These are phyloP conservation scores for Ophiostoma fasciatum DNA, from an alignment of 2,329 filamentous ascomycete genomes.

Conservation along the genomic window DNA sequence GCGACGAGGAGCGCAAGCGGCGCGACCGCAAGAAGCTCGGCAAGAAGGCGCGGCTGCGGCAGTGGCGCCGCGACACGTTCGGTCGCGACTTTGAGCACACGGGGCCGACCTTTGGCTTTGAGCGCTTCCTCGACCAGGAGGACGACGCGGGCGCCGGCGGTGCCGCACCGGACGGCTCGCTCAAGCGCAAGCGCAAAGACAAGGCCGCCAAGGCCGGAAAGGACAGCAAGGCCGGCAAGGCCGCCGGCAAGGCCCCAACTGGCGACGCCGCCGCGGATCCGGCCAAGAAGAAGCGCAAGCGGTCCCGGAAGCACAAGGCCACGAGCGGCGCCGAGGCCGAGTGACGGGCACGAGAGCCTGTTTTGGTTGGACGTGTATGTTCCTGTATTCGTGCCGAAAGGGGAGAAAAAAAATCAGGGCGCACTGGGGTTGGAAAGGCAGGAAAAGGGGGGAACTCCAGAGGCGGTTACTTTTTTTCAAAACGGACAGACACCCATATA, in stretches of 20 bases:
- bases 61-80: slow-evolving; percentile 63
- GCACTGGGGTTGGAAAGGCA: too few relatives aligned
- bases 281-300: slow-evolving; percentile 36
- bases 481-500: too few relatives aligned
- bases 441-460: too few relatives aligned
- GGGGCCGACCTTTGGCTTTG: slow-evolving; percentile 44
- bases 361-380: too few relatives aligned
- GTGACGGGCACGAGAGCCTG: too few relatives aligned
- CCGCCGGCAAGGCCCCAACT: background rate
- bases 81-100: slow-evolving; percentile 41
- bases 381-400: too few relatives aligned
- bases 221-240: slow-evolving; percentile 13
- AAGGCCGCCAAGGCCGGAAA: slow-evolving; percentile 17
- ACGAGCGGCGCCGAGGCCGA: background rate
- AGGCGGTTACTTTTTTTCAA: too few relatives aligned
- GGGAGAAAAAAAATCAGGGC: too few relatives aligned
- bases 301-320: slow-evolving; percentile 24
- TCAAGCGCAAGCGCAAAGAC: too few relatives aligned
- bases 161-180: too few relatives aligned
- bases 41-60: slow-evolving; percentile 79
- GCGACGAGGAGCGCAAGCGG: slow-evolving; percentile 77
- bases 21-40: slow-evolving; percentile 77
- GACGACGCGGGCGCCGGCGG: slow-evolving; percentile 14
- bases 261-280: slow-evolving; percentile 12
- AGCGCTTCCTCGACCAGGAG: slow-evolving; percentile 16